Evolutionary conservation across 2,329 filamentous ascomycete species (phyloP).

Genomic region (Cladorrhinum sp.): DNA sequence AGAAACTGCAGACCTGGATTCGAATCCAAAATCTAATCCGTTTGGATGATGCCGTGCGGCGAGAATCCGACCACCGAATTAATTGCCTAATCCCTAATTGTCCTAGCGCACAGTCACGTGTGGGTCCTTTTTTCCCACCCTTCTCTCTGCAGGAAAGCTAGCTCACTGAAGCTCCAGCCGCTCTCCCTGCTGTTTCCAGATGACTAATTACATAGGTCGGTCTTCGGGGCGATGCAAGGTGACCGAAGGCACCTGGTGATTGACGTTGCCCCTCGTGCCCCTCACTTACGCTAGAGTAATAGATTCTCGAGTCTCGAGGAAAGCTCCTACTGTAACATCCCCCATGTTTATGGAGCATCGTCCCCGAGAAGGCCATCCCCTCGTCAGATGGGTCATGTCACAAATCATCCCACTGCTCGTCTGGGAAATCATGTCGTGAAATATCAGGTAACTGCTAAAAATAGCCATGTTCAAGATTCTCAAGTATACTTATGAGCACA

Average conservation of each 20-base stretch:
- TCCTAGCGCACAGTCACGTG: slow-evolving; percentile 17
- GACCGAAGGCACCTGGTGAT: not conserved
- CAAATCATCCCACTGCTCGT: not conserved
- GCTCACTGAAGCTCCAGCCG: not conserved
- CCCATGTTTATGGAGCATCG: not conserved
- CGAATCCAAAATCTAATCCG: slow-evolving; percentile 1
- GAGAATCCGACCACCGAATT: slow-evolving; percentile 8
- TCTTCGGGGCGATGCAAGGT: not conserved
- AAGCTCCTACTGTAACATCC: too few species aligned
- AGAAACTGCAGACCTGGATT: not conserved
- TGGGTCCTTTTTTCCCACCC: not conserved
- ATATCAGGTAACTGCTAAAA: too few species aligned
- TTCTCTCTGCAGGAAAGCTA: not conserved
- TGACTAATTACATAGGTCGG: not conserved
- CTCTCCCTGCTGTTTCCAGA: not conserved
- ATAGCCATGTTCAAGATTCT: too few species aligned
- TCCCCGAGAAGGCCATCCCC: not conserved
- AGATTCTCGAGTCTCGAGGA: too few species aligned
- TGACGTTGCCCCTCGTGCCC: not conserved
- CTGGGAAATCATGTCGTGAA: too few species aligned
- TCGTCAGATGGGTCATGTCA: not conserved
- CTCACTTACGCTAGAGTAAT: too few species aligned
- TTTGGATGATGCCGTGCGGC: slow-evolving; percentile 15
- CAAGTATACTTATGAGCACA: too few species aligned
- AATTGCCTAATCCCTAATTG: slow-evolving; percentile 9